Base-by-base conservation (phyloP, 1,284 basidiomycete genomes). In the Coniferiporia weirii region DNA sequence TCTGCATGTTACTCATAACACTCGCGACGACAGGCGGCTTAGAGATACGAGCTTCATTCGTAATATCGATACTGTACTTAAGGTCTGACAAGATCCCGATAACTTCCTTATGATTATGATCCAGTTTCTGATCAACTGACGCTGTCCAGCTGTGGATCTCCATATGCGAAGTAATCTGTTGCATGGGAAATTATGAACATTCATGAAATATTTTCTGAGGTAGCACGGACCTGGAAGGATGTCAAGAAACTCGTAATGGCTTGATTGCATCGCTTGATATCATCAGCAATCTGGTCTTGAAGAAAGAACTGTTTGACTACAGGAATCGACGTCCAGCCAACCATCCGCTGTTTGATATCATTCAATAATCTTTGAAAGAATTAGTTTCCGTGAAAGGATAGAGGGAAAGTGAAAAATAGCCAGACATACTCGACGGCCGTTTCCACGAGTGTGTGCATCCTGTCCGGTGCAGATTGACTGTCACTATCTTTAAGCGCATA, bases 141-240 rank as follows among this genome's bases (percentile, higher is more conserved):
- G 65, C 63, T 63, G 81, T 79, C 81, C 80, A 83, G 15, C 67
- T 65, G 38, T 74, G 75, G 7, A 77, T 73, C 48, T 77, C 76
- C n/a, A 77, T 65, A 32, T 74, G 72, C 12, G 79, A 76, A 20
- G 69, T 68, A 38, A 82, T 64, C 79, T 81, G 45, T n/a, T 12
- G 44, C 44, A 46, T 10, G 7, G n/a, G 35, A 46, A 12, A 40
- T 48, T 36, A 12, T 52, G 17, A 9, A 13, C 50, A 17, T n/a
- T 27, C 36, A 3, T 5, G 27, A 54, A 36, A n/a, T 17, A 9
- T 17, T 15, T 20, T 12, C 7, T 38, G 15, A 38, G 15, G 4
- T 2, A 15, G 15, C 8, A 49, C 65, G 44, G 38, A 78, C 79
- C 62, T 80, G 73, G 57, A 82, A 75, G 48, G 71, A 70, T 8